phyloP scores from a whole-genome alignment of 805 yeast genomes.

The Isabelozyma pseudorhagii region DNA sequence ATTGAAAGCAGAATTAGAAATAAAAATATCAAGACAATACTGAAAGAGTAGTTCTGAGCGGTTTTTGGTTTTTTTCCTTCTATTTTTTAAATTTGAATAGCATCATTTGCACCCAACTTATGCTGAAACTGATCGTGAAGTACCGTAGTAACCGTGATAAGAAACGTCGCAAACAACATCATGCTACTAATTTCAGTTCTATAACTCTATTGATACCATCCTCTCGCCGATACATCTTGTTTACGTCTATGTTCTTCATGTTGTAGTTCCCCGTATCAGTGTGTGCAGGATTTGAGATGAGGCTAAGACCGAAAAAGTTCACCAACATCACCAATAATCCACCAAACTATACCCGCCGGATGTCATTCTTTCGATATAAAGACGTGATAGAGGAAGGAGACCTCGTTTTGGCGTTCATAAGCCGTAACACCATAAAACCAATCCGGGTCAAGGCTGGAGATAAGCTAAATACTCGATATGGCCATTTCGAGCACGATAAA shows the following conservation, averaged over 20 bases:
- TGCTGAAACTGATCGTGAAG: too few species aligned
- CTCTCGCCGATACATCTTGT: too few species aligned
- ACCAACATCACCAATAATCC: neutral
- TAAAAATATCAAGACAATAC: too few species aligned
- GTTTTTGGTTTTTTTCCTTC: too few species aligned
- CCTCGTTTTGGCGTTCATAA: conserved; percentile 79
- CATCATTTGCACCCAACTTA: too few species aligned
- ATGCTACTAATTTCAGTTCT: too few species aligned
- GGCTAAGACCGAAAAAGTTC: neutral
- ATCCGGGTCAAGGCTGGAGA: conserved; percentile 58
- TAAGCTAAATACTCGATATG: conserved; percentile 79
- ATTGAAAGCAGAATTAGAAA: too few species aligned
- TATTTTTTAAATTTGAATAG: too few species aligned
- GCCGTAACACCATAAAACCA: conserved; percentile 78
- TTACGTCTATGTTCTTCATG: neutral
- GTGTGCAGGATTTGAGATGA: conserved; percentile 3
- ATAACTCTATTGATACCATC: too few species aligned
- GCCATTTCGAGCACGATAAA: conserved; percentile 76
- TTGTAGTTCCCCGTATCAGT: neutral
- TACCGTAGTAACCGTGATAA: too few species aligned
- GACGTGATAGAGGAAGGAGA: conserved; percentile 80
- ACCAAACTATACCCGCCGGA: conserved; percentile 6
- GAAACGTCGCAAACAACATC: too few species aligned
- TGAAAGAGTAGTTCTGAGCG: too few species aligned
- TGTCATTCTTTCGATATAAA: conserved; percentile 59